Percentiles rank a stretch among this genome's conserved stretches.
phyloP scores from a whole-genome alignment of 2,329 filamentous ascomycete genomes.

The Trichoderma atroviride region DNA sequence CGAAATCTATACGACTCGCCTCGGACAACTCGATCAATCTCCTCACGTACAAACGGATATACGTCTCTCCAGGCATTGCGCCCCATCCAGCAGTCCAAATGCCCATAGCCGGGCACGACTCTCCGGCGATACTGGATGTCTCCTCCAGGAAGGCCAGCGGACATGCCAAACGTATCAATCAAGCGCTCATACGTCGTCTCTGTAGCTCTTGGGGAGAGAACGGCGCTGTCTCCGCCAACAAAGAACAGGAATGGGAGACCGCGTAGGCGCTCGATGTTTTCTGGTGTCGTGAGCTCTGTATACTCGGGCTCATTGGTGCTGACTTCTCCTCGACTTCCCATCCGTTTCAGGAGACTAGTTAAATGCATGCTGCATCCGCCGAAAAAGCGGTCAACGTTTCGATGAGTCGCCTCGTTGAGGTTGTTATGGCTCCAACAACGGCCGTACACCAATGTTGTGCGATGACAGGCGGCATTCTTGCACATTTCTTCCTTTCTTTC shows the following conservation, averaged over 20 bases:
- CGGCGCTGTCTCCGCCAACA: conserved; percentile 58
- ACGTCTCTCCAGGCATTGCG: conserved; percentile 61
- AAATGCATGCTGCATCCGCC: conserved; percentile 64
- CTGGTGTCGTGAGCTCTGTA: conserved; percentile 50
- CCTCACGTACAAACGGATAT: conserved; percentile 57
- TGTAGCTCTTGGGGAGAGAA: conserved; percentile 57
- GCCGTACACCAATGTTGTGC: conserved; percentile 62
- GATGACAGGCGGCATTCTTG: conserved; percentile 63
- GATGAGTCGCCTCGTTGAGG: conserved; percentile 66
- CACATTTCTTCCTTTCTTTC: conserved; percentile 59
- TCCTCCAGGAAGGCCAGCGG: conserved; percentile 33
- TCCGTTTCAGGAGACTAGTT: conserved; percentile 58
- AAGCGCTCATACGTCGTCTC: conserved; percentile 57
- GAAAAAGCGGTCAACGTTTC: conserved; percentile 63
- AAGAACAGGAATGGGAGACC: conserved; percentile 61
- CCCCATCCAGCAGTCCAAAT: conserved; percentile 66
- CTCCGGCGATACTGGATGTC: conserved; percentile 52
- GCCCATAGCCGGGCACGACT: conserved; percentile 61
- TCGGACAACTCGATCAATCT: conserved; percentile 54
- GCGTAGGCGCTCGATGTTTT: conserved; percentile 54
- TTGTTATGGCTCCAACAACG: conserved; percentile 65
- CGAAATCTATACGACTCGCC: conserved; percentile 26
- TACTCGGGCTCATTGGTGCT: conserved; percentile 55
- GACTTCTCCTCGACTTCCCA: conserved; percentile 55
- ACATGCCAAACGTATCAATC: conserved; percentile 52